Base-by-base conservation (phyloP, 2,329 filamentous ascomycete species). In the Pezicula carpinea region DNA sequence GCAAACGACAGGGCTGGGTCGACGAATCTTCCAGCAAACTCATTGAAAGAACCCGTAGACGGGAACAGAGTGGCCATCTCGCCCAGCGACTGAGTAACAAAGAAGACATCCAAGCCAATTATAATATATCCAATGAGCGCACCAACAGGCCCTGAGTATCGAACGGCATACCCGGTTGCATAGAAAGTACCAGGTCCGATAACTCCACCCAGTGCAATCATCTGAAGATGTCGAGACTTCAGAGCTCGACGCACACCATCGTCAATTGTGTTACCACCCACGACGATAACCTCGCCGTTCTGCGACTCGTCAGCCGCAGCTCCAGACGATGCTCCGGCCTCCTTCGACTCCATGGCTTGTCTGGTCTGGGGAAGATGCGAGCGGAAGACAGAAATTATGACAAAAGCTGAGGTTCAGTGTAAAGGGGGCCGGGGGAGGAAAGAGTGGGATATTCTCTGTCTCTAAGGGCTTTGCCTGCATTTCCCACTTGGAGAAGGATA, bases 151-250 rank as follows among this genome's bases (percentile, higher is more conserved):
- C 43, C 43, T 13, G 31, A 21, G 17, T 44, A 22, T 15, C n/a
- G n/a, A 8, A 44, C 11, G n/a, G 43, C 43, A 8, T n/a, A 15
- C 14, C 43, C 43, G 29, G 34, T 38, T 14, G n/a, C 43, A 22
- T 22, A 26, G 22, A 35, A 38, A 5, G 22, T 36, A 29, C 43
- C 38, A 14, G 38, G 38, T 21, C 43, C 43, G 21, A 38, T 38
- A 14, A 44, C 32, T 38, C 43, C 84, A 60, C 83, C 84, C 51
- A 87, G 85, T 55, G 83, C 84, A 66, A 79, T 78, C 75, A 79
- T 78, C 57, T 72, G 72, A 39, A 77, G 71, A 51, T 76, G 74
- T 31, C 74, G 65, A 36, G 72, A 69, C 51, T 70, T 68, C 22
- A 77, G 66, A 34, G 71, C 73, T 55, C 74, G 71, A 50, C 75